Evolutionary conservation across 306 rosid genomes (phyloP).

Genomic region (Castanopsis chinensis): DNA sequence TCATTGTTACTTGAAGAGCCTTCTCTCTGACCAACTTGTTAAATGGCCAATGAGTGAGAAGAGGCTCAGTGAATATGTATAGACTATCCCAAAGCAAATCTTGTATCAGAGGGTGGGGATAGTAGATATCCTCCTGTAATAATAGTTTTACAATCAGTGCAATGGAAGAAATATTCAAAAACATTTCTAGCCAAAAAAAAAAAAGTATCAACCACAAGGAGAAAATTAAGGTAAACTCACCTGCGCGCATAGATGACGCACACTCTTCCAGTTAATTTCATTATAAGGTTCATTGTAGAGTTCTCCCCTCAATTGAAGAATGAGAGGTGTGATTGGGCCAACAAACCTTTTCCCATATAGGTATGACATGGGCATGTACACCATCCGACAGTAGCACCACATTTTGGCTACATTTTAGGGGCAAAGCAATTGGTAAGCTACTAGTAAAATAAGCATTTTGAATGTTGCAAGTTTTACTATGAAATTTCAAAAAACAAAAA

Average conservation of each 20-base stretch:
- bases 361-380: constrained; percentile 86
- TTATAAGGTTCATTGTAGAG: constrained; percentile 46
- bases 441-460: not conserved
- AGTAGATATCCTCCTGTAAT: no score
- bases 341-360: constrained; percentile 71
- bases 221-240: constrained; percentile 13
- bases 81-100: no score
- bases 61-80: no score
- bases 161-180: not conserved
- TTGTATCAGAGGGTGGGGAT: no score
- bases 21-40: no score
- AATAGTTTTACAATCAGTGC: not conserved
- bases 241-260: constrained; percentile 65
- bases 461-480: not conserved
- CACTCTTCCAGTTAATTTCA: constrained; percentile 53
- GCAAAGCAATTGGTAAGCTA: not conserved
- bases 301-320: constrained; percentile 57
- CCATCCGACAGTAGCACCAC: constrained; percentile 82
- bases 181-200: not conserved
- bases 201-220: not conserved
- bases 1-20: no score
- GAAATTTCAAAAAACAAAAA: no score
- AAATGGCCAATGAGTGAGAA: no score
- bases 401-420: constrained; percentile 57
- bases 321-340: constrained; percentile 73